Evolutionary conservation across 2,329 filamentous ascomycete species (phyloP).

Genomic region (Harringtonia aguacate): DNA sequence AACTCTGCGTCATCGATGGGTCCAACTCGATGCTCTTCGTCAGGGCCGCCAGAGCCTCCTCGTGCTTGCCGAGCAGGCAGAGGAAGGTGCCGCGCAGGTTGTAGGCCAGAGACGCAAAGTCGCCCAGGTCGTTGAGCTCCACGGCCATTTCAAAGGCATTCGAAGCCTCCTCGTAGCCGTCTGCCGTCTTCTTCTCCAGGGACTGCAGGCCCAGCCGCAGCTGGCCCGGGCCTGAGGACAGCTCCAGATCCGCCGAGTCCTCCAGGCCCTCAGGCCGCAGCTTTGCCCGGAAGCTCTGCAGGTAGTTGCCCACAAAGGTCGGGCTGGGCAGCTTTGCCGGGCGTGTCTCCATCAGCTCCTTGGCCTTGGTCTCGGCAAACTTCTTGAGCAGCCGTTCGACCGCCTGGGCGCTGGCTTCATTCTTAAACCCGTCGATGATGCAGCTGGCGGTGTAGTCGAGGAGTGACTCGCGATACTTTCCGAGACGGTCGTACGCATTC

Average conservation of each 20-base stretch:
- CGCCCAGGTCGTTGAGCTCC: conserved; percentile 67
- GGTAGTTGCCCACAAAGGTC: conserved; percentile 96
- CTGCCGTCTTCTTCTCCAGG: conserved; percentile 76
- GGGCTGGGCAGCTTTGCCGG: conserved; percentile 82
- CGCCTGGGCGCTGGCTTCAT: conserved; percentile 75
- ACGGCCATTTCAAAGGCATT: conserved; percentile 80
- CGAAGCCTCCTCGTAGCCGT: conserved; percentile 84
- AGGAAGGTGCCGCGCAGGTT: conserved; percentile 96
- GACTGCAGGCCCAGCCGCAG: conserved; percentile 73
- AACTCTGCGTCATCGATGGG: conserved; percentile 82
- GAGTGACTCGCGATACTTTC: conserved; percentile 84
- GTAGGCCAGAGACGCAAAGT: conserved; percentile 82
- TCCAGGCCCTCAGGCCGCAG: conserved; percentile 72
- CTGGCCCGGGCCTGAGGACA: conserved; percentile 74
- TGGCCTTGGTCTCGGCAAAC: conserved; percentile 89
- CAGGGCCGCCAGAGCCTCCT: conserved; percentile 71
- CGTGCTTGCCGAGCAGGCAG: conserved; percentile 82
- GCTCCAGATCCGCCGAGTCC: conserved; percentile 64
- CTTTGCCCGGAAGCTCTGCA: conserved; percentile 91
- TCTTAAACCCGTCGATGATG: conserved; percentile 97
- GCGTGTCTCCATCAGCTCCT: conserved; percentile 79
- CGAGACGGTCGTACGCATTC: conserved; percentile 90
- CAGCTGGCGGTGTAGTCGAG: conserved; percentile 98
- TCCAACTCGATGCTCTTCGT: conserved; percentile 90
- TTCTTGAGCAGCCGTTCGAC: conserved; percentile 94